phyloP scores from a whole-genome alignment of 768 basidiomycete species.

The Sistotremastrum niveocremeum region DNA sequence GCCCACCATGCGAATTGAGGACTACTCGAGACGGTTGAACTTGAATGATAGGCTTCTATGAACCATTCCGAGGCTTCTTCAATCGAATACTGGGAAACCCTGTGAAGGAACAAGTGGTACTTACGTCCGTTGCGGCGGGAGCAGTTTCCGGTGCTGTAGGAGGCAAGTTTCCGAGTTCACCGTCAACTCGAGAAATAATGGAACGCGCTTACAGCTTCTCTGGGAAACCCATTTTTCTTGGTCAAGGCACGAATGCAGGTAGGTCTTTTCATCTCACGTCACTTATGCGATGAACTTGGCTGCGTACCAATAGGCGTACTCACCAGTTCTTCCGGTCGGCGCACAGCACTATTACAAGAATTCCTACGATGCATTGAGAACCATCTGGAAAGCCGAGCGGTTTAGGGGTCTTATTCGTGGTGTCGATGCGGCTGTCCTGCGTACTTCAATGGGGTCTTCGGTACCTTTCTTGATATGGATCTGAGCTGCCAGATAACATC shows the following conservation, averaged over 20 bases:
- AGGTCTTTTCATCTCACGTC: constrained; percentile 3
- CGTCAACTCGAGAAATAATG: not conserved
- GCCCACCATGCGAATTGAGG: not conserved
- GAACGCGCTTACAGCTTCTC: constrained; percentile 30
- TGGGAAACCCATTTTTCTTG: constrained; percentile 87
- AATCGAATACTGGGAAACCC: constrained; percentile 58
- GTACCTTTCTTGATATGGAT: constrained; percentile 21
- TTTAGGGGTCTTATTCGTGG: constrained; percentile 75
- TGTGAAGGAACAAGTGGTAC: constrained; percentile 49
- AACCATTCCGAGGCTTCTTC: constrained; percentile 64
- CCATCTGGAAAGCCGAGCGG: constrained; percentile 69
- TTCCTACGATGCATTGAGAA: constrained; percentile 67
- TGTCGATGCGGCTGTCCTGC: constrained; percentile 83
- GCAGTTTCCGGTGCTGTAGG: constrained; percentile 86
- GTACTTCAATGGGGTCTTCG: constrained; percentile 91
- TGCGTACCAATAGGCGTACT: constrained; percentile 56
- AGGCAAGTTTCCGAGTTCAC: constrained; percentile 30
- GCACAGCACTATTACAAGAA: constrained; percentile 86
- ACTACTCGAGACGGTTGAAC: constrained; percentile 1
- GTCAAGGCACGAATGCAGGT: constrained; percentile 98
- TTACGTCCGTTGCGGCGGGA: constrained; percentile 76
- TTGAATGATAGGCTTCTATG: constrained; percentile 68
- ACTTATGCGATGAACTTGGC: not conserved
- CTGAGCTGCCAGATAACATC: not conserved
- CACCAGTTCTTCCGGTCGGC: constrained; percentile 86